These are phyloP conservation scores for Colletotrichum abscissum DNA, from an alignment of 2,329 filamentous ascomycete genomes.

Conservation along the genomic window DNA sequence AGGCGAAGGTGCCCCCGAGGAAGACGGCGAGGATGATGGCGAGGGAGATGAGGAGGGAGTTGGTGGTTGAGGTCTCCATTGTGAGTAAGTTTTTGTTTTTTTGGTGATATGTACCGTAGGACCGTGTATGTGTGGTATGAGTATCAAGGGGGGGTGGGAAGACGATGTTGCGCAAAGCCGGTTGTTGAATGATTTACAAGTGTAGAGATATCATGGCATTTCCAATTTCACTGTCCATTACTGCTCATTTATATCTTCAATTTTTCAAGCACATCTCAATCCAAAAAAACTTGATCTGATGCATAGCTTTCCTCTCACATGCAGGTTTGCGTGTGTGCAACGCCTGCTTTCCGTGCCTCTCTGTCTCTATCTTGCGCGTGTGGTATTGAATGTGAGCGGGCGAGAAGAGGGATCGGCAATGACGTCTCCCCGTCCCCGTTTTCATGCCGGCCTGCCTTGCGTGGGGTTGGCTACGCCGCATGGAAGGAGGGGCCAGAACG, in stretches of 20 bases:
- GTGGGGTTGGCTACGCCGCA: not conserved
- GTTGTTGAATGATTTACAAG: not conserved
- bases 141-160: not conserved
- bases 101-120: too few species aligned
- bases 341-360: not conserved
- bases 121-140: not conserved
- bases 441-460: constrained; percentile 5
- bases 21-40: constrained; percentile 42
- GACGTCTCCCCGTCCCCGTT: constrained; percentile 18
- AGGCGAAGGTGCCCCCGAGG: constrained; percentile 47
- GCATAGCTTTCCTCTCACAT: not conserved
- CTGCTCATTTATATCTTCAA: constrained; percentile 15
- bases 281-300: constrained; percentile 20
- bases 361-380: too few species aligned
- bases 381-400: not conserved
- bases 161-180: not conserved
- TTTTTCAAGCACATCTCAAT: not conserved
- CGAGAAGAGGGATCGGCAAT: constrained; percentile 24
- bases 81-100: not conserved
- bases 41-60: constrained; percentile 41
- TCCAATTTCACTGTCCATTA: not conserved
- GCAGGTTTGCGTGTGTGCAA: not conserved
- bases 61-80: constrained; percentile 32
- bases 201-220: not conserved
- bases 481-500: not conserved